Evolutionary conservation across 2,329 filamentous ascomycete species (phyloP).

Genomic region (Fusarium setosum): DNA sequence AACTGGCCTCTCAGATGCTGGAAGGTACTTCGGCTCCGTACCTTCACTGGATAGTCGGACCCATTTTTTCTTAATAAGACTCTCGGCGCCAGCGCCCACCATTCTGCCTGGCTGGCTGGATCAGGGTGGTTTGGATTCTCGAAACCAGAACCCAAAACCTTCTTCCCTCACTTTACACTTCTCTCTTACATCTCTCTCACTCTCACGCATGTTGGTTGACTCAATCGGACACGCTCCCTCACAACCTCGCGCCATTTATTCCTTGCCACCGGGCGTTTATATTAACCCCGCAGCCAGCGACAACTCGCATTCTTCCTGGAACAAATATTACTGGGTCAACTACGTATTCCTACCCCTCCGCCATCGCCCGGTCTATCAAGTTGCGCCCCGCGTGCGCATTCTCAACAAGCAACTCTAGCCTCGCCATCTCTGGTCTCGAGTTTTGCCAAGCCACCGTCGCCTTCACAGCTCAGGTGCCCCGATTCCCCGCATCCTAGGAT

Average conservation of each 20-base stretch:
- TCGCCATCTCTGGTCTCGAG: conserved; percentile 14
- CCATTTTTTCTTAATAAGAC: conserved; percentile 32
- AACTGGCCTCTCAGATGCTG: conserved; percentile 31
- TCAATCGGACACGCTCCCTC: background rate
- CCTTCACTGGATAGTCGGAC: conserved; percentile 17
- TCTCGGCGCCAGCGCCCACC: conserved; percentile 29
- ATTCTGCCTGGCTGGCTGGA: conserved; percentile 29
- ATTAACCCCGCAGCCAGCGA: conserved; percentile 9
- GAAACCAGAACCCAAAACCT: conserved; percentile 38
- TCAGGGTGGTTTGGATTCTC: conserved; percentile 24
- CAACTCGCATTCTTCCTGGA: conserved; percentile 4
- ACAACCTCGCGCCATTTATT: background rate
- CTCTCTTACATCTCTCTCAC: conserved; percentile 28
- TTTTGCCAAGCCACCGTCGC: conserved; percentile 1
- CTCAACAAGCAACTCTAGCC: conserved; percentile 14
- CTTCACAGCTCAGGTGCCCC: background rate
- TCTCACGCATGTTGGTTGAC: too few relatives aligned
- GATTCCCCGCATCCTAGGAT: background rate
- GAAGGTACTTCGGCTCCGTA: conserved; percentile 10
- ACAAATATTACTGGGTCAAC: conserved; percentile 19
- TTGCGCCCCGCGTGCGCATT: conserved; percentile 13
- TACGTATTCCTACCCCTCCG: conserved; percentile 16
- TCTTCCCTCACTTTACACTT: conserved; percentile 22
- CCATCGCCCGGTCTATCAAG: conserved; percentile 21
- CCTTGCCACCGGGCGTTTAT: background rate